Evolutionary conservation across 2,329 filamentous ascomycete genomes (phyloP).

Genomic region (Aureobasidium melanogenum): DNA sequence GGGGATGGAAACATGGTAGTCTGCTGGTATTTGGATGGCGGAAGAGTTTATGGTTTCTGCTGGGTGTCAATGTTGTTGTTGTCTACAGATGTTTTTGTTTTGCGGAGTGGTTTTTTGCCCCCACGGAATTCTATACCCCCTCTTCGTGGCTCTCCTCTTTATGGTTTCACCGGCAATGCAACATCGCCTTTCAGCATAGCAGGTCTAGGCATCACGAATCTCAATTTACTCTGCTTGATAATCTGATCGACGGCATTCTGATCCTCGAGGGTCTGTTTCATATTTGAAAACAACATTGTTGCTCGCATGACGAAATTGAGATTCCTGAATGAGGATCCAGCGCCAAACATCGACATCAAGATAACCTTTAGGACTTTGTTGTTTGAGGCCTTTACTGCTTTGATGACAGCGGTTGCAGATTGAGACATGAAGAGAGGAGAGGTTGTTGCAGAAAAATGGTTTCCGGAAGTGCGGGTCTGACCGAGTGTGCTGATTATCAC

Average conservation of each 20-base stretch:
- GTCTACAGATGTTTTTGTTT: too few species aligned
- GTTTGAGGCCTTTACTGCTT: constrained; percentile 28
- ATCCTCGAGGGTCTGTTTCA: constrained; percentile 38
- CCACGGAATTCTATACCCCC: too few species aligned
- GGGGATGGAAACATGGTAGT: too few species aligned
- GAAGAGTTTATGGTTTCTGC: too few species aligned
- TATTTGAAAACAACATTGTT: constrained; percentile 38
- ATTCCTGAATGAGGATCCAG: constrained; percentile 36
- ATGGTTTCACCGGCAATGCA: constrained; percentile 27
- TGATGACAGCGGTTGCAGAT: constrained; percentile 29
- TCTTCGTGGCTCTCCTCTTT: too few species aligned
- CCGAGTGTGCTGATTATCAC: constrained; percentile 5
- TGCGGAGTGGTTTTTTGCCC: too few species aligned
- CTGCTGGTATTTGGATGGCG: too few species aligned
- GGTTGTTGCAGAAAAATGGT: constrained; percentile 38
- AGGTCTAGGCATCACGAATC: constrained; percentile 38
- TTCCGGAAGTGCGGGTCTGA: constrained; percentile 27
- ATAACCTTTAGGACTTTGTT: constrained; percentile 32
- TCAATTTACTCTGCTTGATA: constrained; percentile 28
- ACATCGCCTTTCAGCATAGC: constrained; percentile 34
- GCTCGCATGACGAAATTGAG: constrained; percentile 34
- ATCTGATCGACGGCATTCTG: constrained; percentile 38
- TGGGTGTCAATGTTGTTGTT: too few species aligned
- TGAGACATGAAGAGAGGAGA: constrained; percentile 38
- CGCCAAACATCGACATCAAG: constrained; percentile 42